Evolutionary conservation across 1,139 yeast genomes (phyloP).

Genomic region (Geotrichum klebahnii): DNA sequence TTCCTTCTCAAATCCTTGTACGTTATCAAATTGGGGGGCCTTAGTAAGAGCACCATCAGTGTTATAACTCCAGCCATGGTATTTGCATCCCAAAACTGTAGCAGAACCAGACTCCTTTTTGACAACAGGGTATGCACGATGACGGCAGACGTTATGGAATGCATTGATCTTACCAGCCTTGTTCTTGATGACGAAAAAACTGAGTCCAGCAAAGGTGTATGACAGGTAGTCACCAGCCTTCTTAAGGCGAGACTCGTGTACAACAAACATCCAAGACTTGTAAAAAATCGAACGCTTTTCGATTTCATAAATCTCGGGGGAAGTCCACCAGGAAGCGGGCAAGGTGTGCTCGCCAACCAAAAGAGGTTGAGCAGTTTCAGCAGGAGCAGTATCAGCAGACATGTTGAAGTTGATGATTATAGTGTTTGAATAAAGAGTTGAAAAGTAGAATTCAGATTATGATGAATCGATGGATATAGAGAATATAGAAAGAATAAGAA

Average conservation of each 20-base stretch:
- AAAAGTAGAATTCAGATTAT: neutral
- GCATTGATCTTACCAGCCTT: slow-evolving; percentile 51
- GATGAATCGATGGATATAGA: too few species aligned
- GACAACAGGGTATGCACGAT: slow-evolving; percentile 59
- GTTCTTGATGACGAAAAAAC: slow-evolving; percentile 54
- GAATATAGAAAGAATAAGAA: too few species aligned
- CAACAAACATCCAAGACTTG: slow-evolving; percentile 54
- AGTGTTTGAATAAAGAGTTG: neutral
- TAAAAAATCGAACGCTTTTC: slow-evolving; percentile 56
- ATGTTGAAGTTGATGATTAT: neutral
- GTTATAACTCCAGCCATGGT: slow-evolving; percentile 65
- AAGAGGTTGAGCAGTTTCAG: slow-evolving; percentile 2
- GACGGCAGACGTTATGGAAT: slow-evolving; percentile 62
- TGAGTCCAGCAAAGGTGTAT: slow-evolving; percentile 50
- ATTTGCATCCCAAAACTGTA: slow-evolving; percentile 54
- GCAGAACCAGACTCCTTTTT: slow-evolving; percentile 58
- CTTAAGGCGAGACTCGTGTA: slow-evolving; percentile 49
- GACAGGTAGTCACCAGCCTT: slow-evolving; percentile 57
- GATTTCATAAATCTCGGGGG: slow-evolving; percentile 53
- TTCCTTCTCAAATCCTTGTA: slow-evolving; percentile 54
- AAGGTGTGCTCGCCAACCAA: slow-evolving; percentile 51
- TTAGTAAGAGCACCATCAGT: slow-evolving; percentile 54
- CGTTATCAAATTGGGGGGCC: slow-evolving; percentile 59
- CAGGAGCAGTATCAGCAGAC: slow-evolving; percentile 13
- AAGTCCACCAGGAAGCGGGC: slow-evolving; percentile 65